A percentile compares a stretch with the other conserved stretches of the same genome.
Evolutionary conservation across 495 filamentous ascomycete species (phyloP).

Genomic region (Penicillium cinerascens): DNA sequence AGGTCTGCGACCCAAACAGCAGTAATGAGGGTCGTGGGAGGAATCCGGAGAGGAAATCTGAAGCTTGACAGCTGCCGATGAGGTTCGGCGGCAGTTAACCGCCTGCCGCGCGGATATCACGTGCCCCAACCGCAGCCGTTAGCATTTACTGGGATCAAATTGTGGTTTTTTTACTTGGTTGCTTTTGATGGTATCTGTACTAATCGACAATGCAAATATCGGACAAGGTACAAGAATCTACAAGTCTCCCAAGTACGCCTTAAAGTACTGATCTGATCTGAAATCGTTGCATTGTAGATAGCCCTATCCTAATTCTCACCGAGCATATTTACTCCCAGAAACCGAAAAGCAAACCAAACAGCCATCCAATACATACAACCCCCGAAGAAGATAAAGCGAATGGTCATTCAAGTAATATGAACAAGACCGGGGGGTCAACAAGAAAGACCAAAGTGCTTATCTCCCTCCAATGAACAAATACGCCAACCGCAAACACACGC

Average conservation of each 20-base stretch:
- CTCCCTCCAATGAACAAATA: slow-evolving; percentile 21
- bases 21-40: slow-evolving; percentile 19
- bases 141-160: neutral
- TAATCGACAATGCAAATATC: no score
- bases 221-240: no score
- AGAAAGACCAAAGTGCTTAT: slow-evolving; percentile 10
- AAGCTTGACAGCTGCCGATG: slow-evolving; percentile 27
- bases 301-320: neutral
- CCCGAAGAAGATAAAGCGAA: slow-evolving; percentile 1
- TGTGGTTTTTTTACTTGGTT: neutral
- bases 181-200: neutral
- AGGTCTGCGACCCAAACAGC: slow-evolving; percentile 14
- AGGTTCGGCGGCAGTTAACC: slow-evolving; percentile 22
- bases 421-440: slow-evolving; percentile 13
- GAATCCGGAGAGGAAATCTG: slow-evolving; percentile 21
- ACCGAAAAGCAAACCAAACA: slow-evolving; percentile 1
- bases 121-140: slow-evolving; percentile 2
- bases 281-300: slow-evolving; percentile 14
- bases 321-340: slow-evolving; percentile 15
- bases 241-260: no score
- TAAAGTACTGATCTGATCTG: no score
- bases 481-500: slow-evolving; percentile 12
- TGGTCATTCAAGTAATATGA: slow-evolving; percentile 18
- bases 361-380: slow-evolving; percentile 10
- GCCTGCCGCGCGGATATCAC: slow-evolving; percentile 25